These are phyloP conservation scores for Sporopachydermia cereana DNA, from an alignment of 1,139 yeast genomes.

Conservation along the genomic window DNA sequence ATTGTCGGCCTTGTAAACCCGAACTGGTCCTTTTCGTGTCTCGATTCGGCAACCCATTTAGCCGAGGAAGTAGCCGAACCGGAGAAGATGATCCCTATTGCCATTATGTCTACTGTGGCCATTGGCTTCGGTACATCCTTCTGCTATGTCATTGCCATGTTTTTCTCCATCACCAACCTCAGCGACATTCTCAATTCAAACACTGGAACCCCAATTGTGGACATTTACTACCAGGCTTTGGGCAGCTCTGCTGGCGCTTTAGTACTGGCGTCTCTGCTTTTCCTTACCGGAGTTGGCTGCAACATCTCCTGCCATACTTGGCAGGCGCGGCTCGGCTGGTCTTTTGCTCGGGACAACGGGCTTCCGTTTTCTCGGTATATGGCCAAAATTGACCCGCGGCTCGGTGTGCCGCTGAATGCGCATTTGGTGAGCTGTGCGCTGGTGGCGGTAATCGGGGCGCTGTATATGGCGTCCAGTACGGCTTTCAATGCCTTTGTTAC, in stretches of 20 bases:
- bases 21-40: conserved; percentile 48
- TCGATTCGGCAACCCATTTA: conserved; percentile 51
- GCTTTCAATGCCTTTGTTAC: conserved; percentile 47
- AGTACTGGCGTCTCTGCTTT: conserved; percentile 43
- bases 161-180: conserved; percentile 43
- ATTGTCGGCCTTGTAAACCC: conserved; percentile 52
- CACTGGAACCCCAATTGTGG: conserved; percentile 48
- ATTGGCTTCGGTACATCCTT: conserved; percentile 46
- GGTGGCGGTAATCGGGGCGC: conserved; percentile 37
- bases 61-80: conserved; percentile 46
- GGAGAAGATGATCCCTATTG: conserved; percentile 40
- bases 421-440: conserved; percentile 39
- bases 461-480: conserved; percentile 42
- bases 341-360: conserved; percentile 60
- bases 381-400: conserved; percentile 33
- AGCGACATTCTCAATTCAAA: conserved; percentile 30
- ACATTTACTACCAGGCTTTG: conserved; percentile 48
- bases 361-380: conserved; percentile 37
- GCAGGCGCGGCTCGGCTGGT: conserved; percentile 71
- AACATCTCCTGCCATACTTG: conserved; percentile 63
- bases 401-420: conserved; percentile 42
- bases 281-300: conserved; percentile 55
- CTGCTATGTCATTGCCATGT: conserved; percentile 42
- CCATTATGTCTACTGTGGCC: conserved; percentile 43
- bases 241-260: conserved; percentile 41